A percentile compares a stretch with the other conserved stretches of the same genome.
Conservation (phyloP, 2,329 filamentous ascomycete genomes). For the Byssochlamys sp. region DNA sequence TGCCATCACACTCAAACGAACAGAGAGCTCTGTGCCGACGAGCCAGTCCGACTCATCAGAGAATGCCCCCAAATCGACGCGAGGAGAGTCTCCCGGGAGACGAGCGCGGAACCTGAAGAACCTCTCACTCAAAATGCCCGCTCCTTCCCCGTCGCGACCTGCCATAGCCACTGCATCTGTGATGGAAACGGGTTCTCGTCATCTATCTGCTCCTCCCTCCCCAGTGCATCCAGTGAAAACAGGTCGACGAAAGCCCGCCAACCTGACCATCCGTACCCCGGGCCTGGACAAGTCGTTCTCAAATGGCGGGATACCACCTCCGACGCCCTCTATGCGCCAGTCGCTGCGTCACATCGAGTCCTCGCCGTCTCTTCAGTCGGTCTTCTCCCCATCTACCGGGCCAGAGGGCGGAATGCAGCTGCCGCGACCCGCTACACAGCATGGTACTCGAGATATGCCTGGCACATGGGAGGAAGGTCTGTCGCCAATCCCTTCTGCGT, state of each 20-base stretch:
- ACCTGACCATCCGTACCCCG: constrained; percentile 50
- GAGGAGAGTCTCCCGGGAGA: constrained; percentile 25
- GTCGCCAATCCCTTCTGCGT: constrained; percentile 17
- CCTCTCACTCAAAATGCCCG: constrained; percentile 51
- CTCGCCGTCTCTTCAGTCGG: constrained; percentile 47
- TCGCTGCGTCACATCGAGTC: constrained; percentile 53
- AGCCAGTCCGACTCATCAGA: constrained; percentile 7
- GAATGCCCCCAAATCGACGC: constrained; percentile 28
- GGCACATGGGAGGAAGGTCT: constrained; percentile 20
- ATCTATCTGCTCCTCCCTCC: constrained; percentile 45
- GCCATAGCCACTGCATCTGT: constrained; percentile 41
- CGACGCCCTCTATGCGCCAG: constrained; percentile 47
- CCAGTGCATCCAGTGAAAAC: constrained; percentile 48
- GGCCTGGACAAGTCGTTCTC: constrained; percentile 42
- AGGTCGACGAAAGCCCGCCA: constrained; percentile 48
- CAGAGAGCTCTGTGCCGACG: constrained; percentile 19
- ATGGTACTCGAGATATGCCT: constrained; percentile 19
- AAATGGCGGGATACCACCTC: constrained; percentile 45
- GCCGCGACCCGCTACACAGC: constrained; percentile 30
- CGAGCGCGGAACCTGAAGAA: constrained; percentile 54
- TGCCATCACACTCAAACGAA: constrained; percentile 16
- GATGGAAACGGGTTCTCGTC: constrained; percentile 30
- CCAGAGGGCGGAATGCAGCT: constrained; percentile 44
- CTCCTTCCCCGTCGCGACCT: constrained; percentile 36
- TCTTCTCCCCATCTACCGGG: constrained; percentile 44